Evolutionary conservation across 179 eudicot genomes (phyloP).

Genomic region (Beta macrorhiza): DNA sequence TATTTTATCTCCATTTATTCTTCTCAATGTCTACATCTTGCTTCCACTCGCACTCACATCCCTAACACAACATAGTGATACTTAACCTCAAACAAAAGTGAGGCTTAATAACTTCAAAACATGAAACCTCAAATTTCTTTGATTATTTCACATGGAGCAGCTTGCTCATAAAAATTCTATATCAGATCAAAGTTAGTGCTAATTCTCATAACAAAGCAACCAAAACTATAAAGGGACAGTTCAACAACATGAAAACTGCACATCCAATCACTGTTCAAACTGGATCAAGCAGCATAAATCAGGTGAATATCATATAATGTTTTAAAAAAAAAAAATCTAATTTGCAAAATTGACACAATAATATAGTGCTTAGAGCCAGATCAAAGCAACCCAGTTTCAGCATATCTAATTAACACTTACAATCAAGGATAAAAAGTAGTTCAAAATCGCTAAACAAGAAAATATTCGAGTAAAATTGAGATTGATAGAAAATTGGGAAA

Average conservation of each 20-base stretch:
- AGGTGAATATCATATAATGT: background rate
- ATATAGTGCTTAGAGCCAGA: background rate
- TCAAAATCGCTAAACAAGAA: background rate
- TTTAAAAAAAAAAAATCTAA: background rate
- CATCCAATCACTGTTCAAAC: background rate
- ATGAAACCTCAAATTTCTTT: background rate
- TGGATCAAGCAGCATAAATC: background rate
- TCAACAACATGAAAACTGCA: background rate
- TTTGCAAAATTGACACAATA: conserved; percentile 3
- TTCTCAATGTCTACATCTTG: no score
- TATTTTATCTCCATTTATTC: no score
- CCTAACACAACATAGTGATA: no score
- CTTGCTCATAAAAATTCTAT: background rate
- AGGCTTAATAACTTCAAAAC: background rate
- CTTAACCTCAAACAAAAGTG: background rate
- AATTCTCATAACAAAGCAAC: no score
- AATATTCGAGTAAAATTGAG: background rate
- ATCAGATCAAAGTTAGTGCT: background rate
- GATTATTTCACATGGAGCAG: background rate
- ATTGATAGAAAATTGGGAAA: background rate
- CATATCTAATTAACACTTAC: background rate
- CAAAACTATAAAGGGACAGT: background rate
- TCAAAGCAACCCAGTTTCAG: background rate
- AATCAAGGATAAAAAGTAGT: background rate
- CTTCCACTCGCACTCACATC: no score